Conservation (phyloP, 306 rosid genomes). For the Pterocarpus santalinus region DNA sequence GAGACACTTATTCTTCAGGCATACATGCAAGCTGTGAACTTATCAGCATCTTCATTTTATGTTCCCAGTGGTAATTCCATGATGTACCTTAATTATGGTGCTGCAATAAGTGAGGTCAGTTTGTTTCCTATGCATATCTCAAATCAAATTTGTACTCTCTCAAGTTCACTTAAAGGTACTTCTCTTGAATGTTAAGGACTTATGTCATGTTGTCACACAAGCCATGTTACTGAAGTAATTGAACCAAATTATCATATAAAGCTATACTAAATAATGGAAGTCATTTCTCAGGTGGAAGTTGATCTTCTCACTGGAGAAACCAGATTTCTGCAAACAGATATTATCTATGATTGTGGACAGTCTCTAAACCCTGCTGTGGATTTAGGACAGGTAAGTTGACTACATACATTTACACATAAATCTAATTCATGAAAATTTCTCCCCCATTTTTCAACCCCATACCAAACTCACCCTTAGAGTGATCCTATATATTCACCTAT, state of each 20-base stretch:
- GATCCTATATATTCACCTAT: neutral
- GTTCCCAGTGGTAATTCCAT: slow-evolving; percentile 56
- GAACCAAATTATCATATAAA: slow-evolving; percentile 9
- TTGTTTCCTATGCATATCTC: slow-evolving; percentile 19
- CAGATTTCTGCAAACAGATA: slow-evolving; percentile 75
- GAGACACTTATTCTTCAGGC: slow-evolving; percentile 83
- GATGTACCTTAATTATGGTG: slow-evolving; percentile 81
- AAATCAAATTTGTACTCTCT: slow-evolving; percentile 25
- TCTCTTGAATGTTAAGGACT: slow-evolving; percentile 27
- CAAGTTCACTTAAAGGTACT: slow-evolving; percentile 18
- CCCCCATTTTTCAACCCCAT: too few species aligned
- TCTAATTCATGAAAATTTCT: too few species aligned
- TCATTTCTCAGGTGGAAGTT: slow-evolving; percentile 80
- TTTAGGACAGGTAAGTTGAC: slow-evolving; percentile 83
- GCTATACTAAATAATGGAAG: slow-evolving; percentile 18
- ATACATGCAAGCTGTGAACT: slow-evolving; percentile 66
- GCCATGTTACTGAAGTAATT: slow-evolving; percentile 17
- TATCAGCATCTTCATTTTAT: slow-evolving; percentile 74
- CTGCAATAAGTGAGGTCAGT: slow-evolving; percentile 90
- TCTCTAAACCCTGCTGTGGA: slow-evolving; percentile 98
- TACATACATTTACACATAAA: neutral
- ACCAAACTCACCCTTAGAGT: neutral
- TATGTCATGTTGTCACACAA: slow-evolving; percentile 22
- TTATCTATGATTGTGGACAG: slow-evolving; percentile 93
- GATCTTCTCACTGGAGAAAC: slow-evolving; percentile 88